Percentiles rank a stretch among this genome's conserved stretches.
These are phyloP conservation scores for Eucalyptus sp. DNA, from an alignment of 345 rosid species.

Conservation along the genomic window DNA sequence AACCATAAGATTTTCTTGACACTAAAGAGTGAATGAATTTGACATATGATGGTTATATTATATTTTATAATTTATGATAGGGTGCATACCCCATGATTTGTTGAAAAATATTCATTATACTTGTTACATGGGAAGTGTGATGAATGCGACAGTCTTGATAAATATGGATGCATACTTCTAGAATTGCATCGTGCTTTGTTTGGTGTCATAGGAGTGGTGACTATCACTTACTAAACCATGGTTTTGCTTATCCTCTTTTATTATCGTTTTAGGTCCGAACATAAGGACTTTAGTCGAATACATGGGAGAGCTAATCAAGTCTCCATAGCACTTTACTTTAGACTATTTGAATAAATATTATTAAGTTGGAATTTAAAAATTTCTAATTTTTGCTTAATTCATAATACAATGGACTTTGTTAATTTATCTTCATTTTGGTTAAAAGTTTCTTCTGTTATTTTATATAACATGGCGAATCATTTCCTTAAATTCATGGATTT, in stretches of 20 bases:
- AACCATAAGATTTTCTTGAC: neutral
- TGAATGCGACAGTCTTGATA: neutral
- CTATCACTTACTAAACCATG: neutral
- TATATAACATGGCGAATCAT: neutral
- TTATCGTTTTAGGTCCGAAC: neutral
- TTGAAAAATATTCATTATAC: neutral
- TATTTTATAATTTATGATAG: neutral
- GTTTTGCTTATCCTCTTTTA: neutral
- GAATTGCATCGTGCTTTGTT: neutral
- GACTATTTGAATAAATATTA: neutral
- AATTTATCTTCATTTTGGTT: neutral
- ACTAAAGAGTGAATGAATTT: neutral
- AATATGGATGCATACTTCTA: neutral
- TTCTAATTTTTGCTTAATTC: neutral
- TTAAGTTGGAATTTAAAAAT: neutral
- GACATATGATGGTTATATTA: neutral
- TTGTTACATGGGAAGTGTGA: neutral
- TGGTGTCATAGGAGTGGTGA: neutral
- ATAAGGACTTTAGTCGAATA: neutral
- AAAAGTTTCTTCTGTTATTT: neutral
- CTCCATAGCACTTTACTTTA: neutral
- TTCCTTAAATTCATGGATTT: neutral
- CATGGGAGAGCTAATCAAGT: neutral
- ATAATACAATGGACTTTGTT: neutral
- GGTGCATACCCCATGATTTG: neutral